A percentile compares a stretch with the other conserved stretches of the same genome.
phyloP scores from a whole-genome alignment of 495 filamentous ascomycete genomes.

The Physcia stellaris region DNA sequence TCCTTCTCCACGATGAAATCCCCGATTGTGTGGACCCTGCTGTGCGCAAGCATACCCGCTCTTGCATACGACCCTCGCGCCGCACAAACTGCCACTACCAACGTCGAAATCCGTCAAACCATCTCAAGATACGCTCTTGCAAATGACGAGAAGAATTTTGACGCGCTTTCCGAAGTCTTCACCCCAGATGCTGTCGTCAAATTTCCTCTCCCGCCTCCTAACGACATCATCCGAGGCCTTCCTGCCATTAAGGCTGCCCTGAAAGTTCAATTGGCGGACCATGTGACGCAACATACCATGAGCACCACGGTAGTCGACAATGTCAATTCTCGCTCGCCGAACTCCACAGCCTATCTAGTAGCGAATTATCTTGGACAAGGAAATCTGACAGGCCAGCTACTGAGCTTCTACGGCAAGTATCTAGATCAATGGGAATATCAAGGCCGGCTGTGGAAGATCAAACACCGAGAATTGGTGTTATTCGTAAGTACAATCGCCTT shows the following conservation, averaged over 20 bases:
- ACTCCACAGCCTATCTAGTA: background rate
- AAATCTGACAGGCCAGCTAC: background rate
- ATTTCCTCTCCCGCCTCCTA: background rate
- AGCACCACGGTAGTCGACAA: background rate
- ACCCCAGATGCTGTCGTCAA: background rate
- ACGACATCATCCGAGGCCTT: background rate
- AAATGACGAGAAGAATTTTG: background rate
- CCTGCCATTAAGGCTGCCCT: background rate
- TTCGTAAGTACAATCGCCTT: background rate
- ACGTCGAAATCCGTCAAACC: background rate
- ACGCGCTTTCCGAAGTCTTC: background rate
- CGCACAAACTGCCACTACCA: background rate
- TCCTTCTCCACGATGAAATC: no score
- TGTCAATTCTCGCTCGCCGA: background rate
- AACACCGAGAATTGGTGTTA: background rate
- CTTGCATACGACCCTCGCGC: no score
- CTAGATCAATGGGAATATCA: background rate
- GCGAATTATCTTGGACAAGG: background rate
- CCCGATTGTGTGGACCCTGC: no score
- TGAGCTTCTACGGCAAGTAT: background rate
- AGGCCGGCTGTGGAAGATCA: background rate
- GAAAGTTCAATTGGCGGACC: background rate
- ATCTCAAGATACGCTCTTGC: background rate
- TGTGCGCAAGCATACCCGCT: no score
- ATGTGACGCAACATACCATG: background rate